Evolutionary conservation across 192 early-diverging fungal genomes (phyloP).

Genomic region (Coemansia sp.): DNA sequence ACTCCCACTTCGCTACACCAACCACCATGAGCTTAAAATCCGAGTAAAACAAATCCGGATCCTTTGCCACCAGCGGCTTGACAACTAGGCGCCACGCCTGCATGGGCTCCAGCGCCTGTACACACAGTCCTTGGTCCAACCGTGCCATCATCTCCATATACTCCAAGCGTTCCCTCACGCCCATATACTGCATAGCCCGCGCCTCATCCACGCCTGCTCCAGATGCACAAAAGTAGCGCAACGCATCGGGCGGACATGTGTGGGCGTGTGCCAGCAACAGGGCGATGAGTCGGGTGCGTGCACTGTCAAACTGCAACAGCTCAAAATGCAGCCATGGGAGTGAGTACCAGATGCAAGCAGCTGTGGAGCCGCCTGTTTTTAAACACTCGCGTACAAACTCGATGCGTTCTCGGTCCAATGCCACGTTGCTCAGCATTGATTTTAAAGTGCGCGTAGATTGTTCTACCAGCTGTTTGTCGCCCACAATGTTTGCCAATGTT

Average conservation of each 20-base stretch:
- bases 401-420: conserved; percentile 39
- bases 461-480: conserved; percentile 8
- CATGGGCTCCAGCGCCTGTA: conserved; percentile 9
- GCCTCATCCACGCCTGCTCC: background rate
- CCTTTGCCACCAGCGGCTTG: conserved; percentile 20
- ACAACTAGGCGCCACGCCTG: conserved; percentile 36
- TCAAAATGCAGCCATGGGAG: conserved; percentile 41
- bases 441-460: conserved; percentile 16
- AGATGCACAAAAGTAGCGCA: conserved; percentile 1
- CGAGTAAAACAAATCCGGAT: conserved; percentile 39
- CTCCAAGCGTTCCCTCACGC: conserved; percentile 14
- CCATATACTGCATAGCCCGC: background rate
- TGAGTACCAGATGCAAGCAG: conserved; percentile 36
- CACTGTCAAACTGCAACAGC: conserved; percentile 31
- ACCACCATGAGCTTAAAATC: conserved; percentile 40
- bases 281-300: conserved; percentile 29
- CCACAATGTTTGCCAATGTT: background rate
- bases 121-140: background rate
- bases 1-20: conserved; percentile 29
- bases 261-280: conserved; percentile 25
- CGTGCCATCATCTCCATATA: conserved; percentile 5
- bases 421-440: conserved; percentile 15
- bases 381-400: conserved; percentile 28
- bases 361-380: conserved; percentile 20
- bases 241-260: conserved; percentile 32